These are phyloP conservation scores for Ogataea nitratoaversa DNA, from an alignment of 805 yeast species.

Conservation along the genomic window DNA sequence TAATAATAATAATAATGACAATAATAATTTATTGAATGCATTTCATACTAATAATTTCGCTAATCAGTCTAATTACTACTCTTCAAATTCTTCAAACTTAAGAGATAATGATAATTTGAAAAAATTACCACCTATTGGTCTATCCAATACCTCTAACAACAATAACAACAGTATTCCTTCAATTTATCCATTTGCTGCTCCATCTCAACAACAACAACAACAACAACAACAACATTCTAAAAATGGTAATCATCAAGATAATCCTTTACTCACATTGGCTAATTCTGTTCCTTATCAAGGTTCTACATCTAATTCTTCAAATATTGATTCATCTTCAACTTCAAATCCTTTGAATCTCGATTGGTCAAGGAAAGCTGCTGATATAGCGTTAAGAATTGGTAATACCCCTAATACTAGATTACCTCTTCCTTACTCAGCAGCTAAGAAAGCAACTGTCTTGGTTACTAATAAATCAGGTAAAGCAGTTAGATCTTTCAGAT, in stretches of 20 bases:
- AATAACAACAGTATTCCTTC: slow-evolving; percentile 8
- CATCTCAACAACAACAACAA: slow-evolving; percentile 11
- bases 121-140: slow-evolving; percentile 5
- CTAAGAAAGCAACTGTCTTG: neutral
- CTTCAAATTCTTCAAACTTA: slow-evolving; percentile 13
- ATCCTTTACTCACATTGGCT: slow-evolving; percentile 29
- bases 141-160: neutral
- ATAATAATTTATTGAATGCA: neutral
- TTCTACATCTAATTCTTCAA: neutral
- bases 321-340: neutral
- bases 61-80: slow-evolving; percentile 5
- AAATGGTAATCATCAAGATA: slow-evolving; percentile 11
- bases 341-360: slow-evolving; percentile 7
- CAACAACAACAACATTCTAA: slow-evolving; percentile 3
- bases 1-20: neutral
- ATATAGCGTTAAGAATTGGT: slow-evolving; percentile 17
- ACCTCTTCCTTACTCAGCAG: neutral
- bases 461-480: neutral
- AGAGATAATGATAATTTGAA: slow-evolving; percentile 14
- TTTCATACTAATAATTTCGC: slow-evolving; percentile 2
- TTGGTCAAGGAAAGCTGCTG: slow-evolving; percentile 26
- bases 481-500: slow-evolving; percentile 18
- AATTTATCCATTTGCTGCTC: slow-evolving; percentile 14
- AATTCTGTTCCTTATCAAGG: slow-evolving; percentile 22
- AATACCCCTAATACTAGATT: neutral